Percentiles rank a stretch among this genome's conserved stretches.
phyloP scores from a whole-genome alignment of 495 filamentous ascomycete species.

The Cladorrhinum samala region DNA sequence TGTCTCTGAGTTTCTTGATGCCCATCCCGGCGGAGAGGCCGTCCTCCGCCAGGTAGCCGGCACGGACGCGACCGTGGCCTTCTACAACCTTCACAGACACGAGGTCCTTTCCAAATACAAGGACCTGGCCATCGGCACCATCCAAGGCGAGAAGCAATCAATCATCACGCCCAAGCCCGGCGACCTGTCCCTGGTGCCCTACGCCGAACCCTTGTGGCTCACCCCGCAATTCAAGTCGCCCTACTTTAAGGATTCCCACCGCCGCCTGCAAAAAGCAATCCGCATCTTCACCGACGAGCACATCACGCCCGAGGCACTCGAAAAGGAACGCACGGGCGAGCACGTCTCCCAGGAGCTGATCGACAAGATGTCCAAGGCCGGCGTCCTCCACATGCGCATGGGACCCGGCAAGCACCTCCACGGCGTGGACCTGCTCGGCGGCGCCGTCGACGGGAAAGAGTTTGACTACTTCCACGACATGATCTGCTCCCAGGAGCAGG shows the following conservation, averaged over 20 bases:
- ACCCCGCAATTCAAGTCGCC: slow-evolving; percentile 71
- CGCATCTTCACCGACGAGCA: slow-evolving; percentile 68
- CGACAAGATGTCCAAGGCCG: slow-evolving; percentile 65
- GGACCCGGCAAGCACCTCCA: slow-evolving; percentile 81
- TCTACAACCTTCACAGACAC: slow-evolving; percentile 90
- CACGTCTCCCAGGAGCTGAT: slow-evolving; percentile 73
- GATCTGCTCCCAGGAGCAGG: slow-evolving; percentile 67
- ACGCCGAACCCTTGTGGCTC: slow-evolving; percentile 78
- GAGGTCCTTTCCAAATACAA: slow-evolving; percentile 78
- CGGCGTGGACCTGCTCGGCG: slow-evolving; percentile 59
- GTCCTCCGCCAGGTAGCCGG: slow-evolving; percentile 82
- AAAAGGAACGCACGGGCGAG: slow-evolving; percentile 70
- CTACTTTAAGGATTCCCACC: slow-evolving; percentile 76
- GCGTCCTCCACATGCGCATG: slow-evolving; percentile 74
- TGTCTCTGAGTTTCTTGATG: slow-evolving; percentile 84
- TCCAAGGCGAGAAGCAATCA: slow-evolving; percentile 68
- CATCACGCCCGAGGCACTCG: slow-evolving; percentile 67
- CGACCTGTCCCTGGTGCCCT: slow-evolving; percentile 68
- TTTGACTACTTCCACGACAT: slow-evolving; percentile 87
- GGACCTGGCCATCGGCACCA: slow-evolving; percentile 66
- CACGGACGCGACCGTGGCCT: slow-evolving; percentile 77
- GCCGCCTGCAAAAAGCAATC: slow-evolving; percentile 61
- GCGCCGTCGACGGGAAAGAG: slow-evolving; percentile 68
- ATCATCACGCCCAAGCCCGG: slow-evolving; percentile 65
- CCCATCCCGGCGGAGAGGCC: slow-evolving; percentile 79